These are phyloP conservation scores for Oidium heveae DNA, from an alignment of 2,329 filamentous ascomycete species.

Conservation along the genomic window DNA sequence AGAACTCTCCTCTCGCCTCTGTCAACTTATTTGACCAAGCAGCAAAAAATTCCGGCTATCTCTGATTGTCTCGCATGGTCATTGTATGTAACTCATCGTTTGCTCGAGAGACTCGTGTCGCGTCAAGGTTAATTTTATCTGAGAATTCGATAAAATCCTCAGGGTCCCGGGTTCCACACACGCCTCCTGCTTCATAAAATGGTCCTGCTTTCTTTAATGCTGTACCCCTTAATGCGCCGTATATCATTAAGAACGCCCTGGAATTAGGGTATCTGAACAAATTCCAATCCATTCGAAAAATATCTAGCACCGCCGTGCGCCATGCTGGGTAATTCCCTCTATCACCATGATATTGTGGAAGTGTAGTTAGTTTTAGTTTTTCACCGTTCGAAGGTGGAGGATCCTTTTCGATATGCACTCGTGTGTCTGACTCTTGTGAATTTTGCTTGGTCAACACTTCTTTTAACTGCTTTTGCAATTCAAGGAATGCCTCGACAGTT, in stretches of 20 bases:
- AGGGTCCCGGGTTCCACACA: background rate
- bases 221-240: background rate
- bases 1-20: too few species aligned
- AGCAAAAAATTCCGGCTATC: background rate
- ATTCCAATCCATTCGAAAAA: background rate
- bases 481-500: background rate
- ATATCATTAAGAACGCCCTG: background rate
- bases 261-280: background rate
- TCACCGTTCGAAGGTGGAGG: background rate
- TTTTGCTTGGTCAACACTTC: background rate
- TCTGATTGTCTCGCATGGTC: background rate
- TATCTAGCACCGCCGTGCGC: background rate
- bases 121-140: background rate
- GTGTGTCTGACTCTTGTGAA: background rate
- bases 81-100: background rate
- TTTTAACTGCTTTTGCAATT: background rate
- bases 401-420: background rate
- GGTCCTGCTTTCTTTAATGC: background rate
- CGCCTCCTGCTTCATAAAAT: background rate
- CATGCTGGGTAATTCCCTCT: background rate
- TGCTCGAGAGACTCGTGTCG: background rate
- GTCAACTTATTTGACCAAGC: background rate
- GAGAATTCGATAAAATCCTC: constrained; percentile 1
- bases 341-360: background rate
- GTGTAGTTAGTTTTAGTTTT: background rate